Percentiles rank a stretch among this genome's conserved stretches.
Conservation (phyloP, 495 filamentous ascomycete genomes). For the Bathelium albidoporum region DNA sequence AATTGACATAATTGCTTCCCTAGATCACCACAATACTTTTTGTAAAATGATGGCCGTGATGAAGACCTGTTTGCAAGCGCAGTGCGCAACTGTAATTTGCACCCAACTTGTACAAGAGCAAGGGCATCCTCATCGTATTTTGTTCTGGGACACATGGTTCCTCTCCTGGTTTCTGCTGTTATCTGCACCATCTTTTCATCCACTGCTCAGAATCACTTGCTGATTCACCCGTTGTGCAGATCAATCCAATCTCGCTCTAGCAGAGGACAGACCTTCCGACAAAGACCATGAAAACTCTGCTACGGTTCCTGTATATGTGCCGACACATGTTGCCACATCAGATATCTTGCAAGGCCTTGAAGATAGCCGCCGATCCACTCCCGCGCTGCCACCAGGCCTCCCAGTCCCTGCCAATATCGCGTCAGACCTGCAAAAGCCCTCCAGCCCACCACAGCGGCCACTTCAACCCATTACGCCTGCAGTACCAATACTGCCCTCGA, state of each 20-base stretch:
- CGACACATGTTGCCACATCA: conserved; percentile 12
- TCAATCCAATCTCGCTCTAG: background rate
- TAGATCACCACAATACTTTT: background rate
- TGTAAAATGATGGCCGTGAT: conserved; percentile 2
- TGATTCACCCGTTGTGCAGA: background rate
- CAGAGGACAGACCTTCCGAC: background rate
- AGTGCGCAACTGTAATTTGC: conserved; percentile 8
- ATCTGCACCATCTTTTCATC: background rate
- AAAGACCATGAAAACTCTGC: conserved; percentile 1
- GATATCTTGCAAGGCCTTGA: conserved; percentile 21
- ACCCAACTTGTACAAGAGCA: background rate
- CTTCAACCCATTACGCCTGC: background rate
- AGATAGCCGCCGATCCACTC: conserved; percentile 6
- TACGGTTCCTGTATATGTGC: background rate
- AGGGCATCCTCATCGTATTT: background rate
- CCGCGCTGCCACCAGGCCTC: conserved; percentile 7
- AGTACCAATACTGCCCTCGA: background rate
- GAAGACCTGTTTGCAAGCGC: background rate
- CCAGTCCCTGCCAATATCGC: conserved; percentile 12
- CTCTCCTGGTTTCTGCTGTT: background rate
- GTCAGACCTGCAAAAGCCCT: conserved; percentile 5
- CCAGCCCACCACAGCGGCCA: conserved; percentile 1
- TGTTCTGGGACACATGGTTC: background rate
- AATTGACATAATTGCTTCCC: conserved; percentile 7
- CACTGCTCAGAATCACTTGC: background rate